A percentile compares a stretch with the other conserved stretches of the same genome.
These are phyloP conservation scores for Boletus mariae DNA, from an alignment of 1,284 basidiomycete genomes.

Conservation along the genomic window DNA sequence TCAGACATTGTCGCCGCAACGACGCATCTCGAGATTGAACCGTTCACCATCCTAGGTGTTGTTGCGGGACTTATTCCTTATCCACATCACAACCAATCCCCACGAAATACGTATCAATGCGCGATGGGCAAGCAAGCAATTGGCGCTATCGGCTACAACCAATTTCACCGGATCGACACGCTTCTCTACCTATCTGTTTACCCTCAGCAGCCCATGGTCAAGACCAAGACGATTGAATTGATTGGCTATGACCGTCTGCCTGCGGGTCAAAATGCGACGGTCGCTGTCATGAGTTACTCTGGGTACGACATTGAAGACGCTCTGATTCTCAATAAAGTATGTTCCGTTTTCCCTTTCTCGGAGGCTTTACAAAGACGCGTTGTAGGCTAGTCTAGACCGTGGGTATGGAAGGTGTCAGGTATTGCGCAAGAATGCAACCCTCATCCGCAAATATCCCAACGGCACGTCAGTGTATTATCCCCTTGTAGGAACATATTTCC, in stretches of 20 bases:
- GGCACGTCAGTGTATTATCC: conserved; percentile 67
- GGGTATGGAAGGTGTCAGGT: conserved; percentile 99
- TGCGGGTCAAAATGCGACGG: conserved; percentile 97
- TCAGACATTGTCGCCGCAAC: conserved; percentile 76
- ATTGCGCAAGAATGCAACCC: conserved; percentile 90
- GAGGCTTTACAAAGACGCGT: conserved; percentile 5
- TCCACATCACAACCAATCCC: conserved; percentile 99
- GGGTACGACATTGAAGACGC: conserved; percentile 99
- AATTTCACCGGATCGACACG: conserved; percentile 97
- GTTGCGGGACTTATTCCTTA: conserved; percentile 99
- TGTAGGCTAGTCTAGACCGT: conserved; percentile 87
- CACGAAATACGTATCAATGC: conserved; percentile 98
- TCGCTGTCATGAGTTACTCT: conserved; percentile 99
- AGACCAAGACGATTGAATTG: conserved; percentile 97
- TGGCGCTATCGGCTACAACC: conserved; percentile 98
- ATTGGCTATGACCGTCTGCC: conserved; percentile 96
- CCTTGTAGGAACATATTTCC: conserved; percentile 7
- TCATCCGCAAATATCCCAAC: conserved; percentile 95
- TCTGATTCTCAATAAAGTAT: conserved; percentile 89
- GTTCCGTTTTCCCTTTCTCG: conserved; percentile 3
- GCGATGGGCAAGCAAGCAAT: conserved; percentile 99
- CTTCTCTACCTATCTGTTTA: conserved; percentile 99
- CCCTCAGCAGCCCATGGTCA: conserved; percentile 99
- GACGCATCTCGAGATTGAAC: conserved; percentile 98
- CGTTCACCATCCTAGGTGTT: conserved; percentile 96